Evolutionary conservation across 164 flowering plant species (phyloP).

Genomic region (Aristolochia californica): DNA sequence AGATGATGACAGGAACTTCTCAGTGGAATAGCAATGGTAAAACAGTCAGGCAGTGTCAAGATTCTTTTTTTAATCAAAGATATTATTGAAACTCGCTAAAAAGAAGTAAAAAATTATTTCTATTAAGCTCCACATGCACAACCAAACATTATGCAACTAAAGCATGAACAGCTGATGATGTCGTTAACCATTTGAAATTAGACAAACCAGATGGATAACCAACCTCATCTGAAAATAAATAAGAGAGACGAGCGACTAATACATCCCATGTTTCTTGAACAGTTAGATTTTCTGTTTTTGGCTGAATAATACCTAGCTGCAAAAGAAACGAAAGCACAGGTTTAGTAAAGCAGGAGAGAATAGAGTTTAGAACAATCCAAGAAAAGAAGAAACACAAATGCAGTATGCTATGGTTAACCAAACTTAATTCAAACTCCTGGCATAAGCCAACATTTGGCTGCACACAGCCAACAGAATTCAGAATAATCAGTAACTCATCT

Average conservation of each 20-base stretch:
- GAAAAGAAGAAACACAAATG: background rate
- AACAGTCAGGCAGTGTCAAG: background rate
- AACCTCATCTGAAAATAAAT: slow-evolving; percentile 77
- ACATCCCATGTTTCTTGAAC: slow-evolving; percentile 48
- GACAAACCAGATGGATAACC: slow-evolving; percentile 7
- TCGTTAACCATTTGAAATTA: background rate
- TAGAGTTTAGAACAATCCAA: background rate
- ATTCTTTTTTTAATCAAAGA: background rate
- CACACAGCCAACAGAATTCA: too few species aligned
- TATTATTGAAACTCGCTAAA: background rate
- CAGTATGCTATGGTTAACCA: background rate
- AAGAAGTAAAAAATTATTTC: background rate
- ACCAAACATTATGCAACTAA: background rate
- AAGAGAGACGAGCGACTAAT: slow-evolving; percentile 44
- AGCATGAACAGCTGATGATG: background rate
- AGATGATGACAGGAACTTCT: slow-evolving; percentile 47
- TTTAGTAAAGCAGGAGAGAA: background rate
- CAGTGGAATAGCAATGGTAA: slow-evolving; percentile 7
- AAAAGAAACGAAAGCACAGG: slow-evolving; percentile 8
- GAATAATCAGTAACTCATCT: too few species aligned
- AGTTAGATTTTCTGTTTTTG: slow-evolving; percentile 18
- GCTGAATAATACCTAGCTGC: slow-evolving; percentile 72
- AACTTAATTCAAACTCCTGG: too few species aligned
- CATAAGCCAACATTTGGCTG: too few species aligned
- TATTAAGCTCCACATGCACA: background rate